These are phyloP conservation scores for Phyllachora maydis DNA, from an alignment of 2,329 filamentous ascomycete genomes.

Conservation along the genomic window DNA sequence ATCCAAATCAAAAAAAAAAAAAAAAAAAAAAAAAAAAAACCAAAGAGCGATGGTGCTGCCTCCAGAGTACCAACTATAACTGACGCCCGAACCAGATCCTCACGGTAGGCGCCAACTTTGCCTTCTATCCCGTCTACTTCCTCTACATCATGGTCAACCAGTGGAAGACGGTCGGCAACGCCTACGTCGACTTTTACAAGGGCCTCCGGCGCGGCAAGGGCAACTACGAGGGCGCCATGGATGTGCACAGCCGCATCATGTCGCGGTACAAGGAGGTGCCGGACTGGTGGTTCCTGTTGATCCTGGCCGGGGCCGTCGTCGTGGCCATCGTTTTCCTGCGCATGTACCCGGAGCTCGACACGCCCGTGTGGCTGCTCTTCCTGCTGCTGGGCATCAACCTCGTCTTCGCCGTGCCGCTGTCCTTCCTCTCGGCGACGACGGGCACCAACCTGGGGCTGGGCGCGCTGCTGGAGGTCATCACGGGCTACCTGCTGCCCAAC, in stretches of 20 bases:
- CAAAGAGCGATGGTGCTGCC: no score
- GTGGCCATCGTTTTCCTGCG: slow-evolving; percentile 12
- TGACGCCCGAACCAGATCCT: slow-evolving; percentile 18
- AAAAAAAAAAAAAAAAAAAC: no score
- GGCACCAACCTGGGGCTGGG: slow-evolving; percentile 20
- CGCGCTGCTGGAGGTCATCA: slow-evolving; percentile 20
- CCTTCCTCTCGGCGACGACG: slow-evolving; percentile 21
- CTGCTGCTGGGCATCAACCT: slow-evolving; percentile 15
- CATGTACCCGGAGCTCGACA: slow-evolving; percentile 12
- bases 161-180: slow-evolving; percentile 14
- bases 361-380: slow-evolving; percentile 12
- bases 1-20: no score
- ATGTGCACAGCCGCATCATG: slow-evolving; percentile 21
- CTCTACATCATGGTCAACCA: slow-evolving; percentile 20
- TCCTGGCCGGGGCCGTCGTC: slow-evolving; percentile 11
- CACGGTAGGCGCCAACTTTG: slow-evolving; percentile 19
- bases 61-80: no score
- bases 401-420: slow-evolving; percentile 19
- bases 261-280: slow-evolving; percentile 21
- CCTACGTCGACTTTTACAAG: slow-evolving; percentile 17
- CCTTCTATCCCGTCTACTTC: slow-evolving; percentile 21
- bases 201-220: slow-evolving; percentile 15
- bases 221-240: slow-evolving; percentile 19
- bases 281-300: slow-evolving; percentile 25
- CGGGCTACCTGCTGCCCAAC: slow-evolving; percentile 12